Percentiles rank a stretch among this genome's conserved stretches.
These are phyloP conservation scores for Colletotrichum spinosum DNA, from an alignment of 2,329 filamentous ascomycete genomes.

Conservation along the genomic window DNA sequence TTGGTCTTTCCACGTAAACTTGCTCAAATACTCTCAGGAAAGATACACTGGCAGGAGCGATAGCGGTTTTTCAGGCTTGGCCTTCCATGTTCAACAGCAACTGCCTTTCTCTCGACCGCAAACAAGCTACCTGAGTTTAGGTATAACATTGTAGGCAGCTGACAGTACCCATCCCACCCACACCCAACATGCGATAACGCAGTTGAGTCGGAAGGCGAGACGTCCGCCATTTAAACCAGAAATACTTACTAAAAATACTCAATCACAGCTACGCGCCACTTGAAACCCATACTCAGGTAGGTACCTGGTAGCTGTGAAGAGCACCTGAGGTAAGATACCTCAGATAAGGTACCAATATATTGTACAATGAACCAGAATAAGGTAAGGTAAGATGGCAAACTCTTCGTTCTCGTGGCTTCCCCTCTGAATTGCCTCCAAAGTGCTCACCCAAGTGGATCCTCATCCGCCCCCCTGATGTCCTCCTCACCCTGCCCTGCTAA, in stretches of 20 bases:
- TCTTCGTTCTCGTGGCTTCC: conserved; percentile 2
- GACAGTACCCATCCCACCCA: background rate
- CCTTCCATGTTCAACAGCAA: background rate
- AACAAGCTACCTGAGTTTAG: background rate
- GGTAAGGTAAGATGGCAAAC: background rate
- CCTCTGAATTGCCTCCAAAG: conserved; percentile 5
- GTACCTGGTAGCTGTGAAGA: too few relatives aligned
- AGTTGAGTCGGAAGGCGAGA: background rate
- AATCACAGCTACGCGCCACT: too few relatives aligned
- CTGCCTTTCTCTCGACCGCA: too few relatives aligned
- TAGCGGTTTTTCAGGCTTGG: conserved; percentile 28
- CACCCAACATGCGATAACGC: conserved; percentile 27
- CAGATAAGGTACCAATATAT: too few relatives aligned
- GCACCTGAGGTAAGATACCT: too few relatives aligned
- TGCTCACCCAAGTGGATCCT: conserved; percentile 3
- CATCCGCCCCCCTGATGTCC: conserved; percentile 1
- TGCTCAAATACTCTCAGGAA: conserved; percentile 41
- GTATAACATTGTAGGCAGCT: too few relatives aligned
- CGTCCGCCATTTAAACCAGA: background rate
- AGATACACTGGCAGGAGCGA: conserved; percentile 22
- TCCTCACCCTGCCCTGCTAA: too few relatives aligned
- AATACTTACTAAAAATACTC: too few relatives aligned
- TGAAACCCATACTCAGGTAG: too few relatives aligned
- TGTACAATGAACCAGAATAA: too few relatives aligned
- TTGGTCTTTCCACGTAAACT: conserved; percentile 36